A percentile compares a stretch with the other conserved stretches of the same genome.
These are phyloP conservation scores for Xerocomus minutiporus DNA, from an alignment of 1,284 basidiomycete species.

Conservation along the genomic window DNA sequence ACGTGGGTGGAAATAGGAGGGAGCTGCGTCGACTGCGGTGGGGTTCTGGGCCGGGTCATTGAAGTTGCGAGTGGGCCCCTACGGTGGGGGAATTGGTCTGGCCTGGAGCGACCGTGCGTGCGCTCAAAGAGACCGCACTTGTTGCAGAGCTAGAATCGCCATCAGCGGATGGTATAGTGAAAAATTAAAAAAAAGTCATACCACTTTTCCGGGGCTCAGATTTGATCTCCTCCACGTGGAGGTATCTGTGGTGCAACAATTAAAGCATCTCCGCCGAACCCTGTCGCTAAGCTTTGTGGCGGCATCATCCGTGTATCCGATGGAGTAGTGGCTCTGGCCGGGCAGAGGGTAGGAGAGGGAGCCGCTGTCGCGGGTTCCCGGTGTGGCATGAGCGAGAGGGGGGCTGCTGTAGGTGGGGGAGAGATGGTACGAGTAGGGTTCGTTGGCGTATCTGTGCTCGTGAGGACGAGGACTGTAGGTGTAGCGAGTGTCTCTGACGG, in stretches of 20 bases:
- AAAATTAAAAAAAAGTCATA: slow-evolving; percentile 32
- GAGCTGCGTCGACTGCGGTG: slow-evolving; percentile 37
- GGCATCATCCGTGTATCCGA: slow-evolving; percentile 69
- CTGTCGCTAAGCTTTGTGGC: slow-evolving; percentile 72
- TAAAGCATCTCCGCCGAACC: slow-evolving; percentile 70
- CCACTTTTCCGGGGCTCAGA: slow-evolving; percentile 75
- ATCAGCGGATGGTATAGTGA: slow-evolving; percentile 17
- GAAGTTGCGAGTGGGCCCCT: slow-evolving; percentile 58
- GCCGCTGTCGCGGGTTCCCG: slow-evolving; percentile 22
- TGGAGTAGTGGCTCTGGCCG: slow-evolving; percentile 35
- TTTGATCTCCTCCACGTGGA: slow-evolving; percentile 76
- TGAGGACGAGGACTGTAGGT: slow-evolving; percentile 27
- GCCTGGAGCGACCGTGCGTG: slow-evolving; percentile 73
- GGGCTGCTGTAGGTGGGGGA: slow-evolving; percentile 30
- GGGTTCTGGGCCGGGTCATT: slow-evolving; percentile 33
- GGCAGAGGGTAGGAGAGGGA: slow-evolving; percentile 36
- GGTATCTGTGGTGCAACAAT: slow-evolving; percentile 80
- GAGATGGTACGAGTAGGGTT: slow-evolving; percentile 31
- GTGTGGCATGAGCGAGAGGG: slow-evolving; percentile 20
- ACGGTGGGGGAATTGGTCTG: slow-evolving; percentile 77
- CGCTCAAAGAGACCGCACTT: slow-evolving; percentile 81
- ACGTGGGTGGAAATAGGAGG: slow-evolving; percentile 36
- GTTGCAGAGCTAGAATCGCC: slow-evolving; percentile 66
- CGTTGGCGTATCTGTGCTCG: slow-evolving; percentile 32
- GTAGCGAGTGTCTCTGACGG: slow-evolving; percentile 34